A percentile compares a stretch with the other conserved stretches of the same genome.
phyloP scores from a whole-genome alignment of 805 yeast species.

The Torulaspora microellipsoides region DNA sequence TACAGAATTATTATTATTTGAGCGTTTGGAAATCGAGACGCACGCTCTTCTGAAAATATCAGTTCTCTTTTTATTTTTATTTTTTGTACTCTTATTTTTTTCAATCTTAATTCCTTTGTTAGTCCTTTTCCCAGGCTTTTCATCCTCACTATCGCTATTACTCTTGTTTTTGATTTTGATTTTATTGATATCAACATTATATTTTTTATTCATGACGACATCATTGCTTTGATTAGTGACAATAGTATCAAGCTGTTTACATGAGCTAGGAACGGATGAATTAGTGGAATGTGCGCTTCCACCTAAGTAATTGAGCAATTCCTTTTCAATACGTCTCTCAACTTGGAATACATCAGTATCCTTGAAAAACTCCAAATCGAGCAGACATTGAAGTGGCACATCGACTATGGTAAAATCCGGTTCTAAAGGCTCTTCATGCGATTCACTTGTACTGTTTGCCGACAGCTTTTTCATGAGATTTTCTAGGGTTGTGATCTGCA shows the following conservation, averaged over 20 bases:
- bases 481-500: conserved; percentile 4
- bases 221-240: background rate
- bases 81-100: background rate
- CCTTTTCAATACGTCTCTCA: conserved; percentile 5
- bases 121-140: background rate
- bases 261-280: background rate
- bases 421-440: background rate
- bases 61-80: conserved; percentile 1
- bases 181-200: background rate
- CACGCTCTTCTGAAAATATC: conserved; percentile 7
- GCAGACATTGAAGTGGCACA: conserved; percentile 20
- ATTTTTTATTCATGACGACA: background rate
- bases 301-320: background rate
- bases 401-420: conserved; percentile 18
- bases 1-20: too few relatives aligned
- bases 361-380: conserved; percentile 18
- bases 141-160: too few relatives aligned
- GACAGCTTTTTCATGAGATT: background rate
- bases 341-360: conserved; percentile 17
- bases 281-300: background rate
- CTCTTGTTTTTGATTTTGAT: background rate
- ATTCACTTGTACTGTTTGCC: background rate
- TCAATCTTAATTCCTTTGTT: conserved; percentile 1
- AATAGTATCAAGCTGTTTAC: too few relatives aligned
- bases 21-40: conserved; percentile 3